A percentile compares a stretch with the other conserved stretches of the same genome.
These are phyloP conservation scores for Phalaenopsis aphrodite DNA, from an alignment of 106 monocot species.

Conservation along the genomic window DNA sequence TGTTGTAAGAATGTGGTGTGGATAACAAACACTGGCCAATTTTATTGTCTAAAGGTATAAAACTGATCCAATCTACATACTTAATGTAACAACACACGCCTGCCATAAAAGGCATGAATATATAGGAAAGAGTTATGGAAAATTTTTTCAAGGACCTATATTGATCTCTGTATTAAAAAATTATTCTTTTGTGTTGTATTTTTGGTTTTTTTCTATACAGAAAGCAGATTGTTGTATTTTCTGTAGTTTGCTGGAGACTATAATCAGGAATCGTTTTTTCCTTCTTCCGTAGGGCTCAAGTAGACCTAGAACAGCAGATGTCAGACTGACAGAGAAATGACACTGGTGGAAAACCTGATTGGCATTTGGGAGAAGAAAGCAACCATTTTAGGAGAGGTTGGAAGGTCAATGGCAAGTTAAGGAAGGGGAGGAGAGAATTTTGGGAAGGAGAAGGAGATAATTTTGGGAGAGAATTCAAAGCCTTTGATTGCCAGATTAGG, in stretches of 20 bases:
- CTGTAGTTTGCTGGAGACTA: not conserved
- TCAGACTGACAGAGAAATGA: too few relatives aligned
- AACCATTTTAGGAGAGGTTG: too few relatives aligned
- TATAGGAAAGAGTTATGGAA: not conserved
- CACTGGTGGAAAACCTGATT: not conserved
- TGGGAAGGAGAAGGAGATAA: too few relatives aligned
- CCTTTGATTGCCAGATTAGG: too few relatives aligned
- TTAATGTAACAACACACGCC: not conserved
- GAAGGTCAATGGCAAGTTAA: too few relatives aligned
- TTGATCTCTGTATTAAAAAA: not conserved
- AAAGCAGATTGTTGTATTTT: not conserved
- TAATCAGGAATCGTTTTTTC: not conserved
- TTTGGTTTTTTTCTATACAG: not conserved
- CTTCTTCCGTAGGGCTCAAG: not conserved
- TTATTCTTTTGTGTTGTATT: not conserved
- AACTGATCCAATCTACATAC: not conserved
- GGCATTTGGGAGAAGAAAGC: not conserved
- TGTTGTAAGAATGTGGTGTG: too few relatives aligned
- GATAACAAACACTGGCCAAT: too few relatives aligned
- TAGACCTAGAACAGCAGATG: not conserved
- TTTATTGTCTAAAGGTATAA: not conserved
- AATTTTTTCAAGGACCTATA: not conserved
- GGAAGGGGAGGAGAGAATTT: too few relatives aligned
- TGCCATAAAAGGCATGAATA: not conserved
- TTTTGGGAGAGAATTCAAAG: too few relatives aligned